Base-by-base conservation (phyloP, 2,329 filamentous ascomycete species). In the Epichloe sibirici region DNA sequence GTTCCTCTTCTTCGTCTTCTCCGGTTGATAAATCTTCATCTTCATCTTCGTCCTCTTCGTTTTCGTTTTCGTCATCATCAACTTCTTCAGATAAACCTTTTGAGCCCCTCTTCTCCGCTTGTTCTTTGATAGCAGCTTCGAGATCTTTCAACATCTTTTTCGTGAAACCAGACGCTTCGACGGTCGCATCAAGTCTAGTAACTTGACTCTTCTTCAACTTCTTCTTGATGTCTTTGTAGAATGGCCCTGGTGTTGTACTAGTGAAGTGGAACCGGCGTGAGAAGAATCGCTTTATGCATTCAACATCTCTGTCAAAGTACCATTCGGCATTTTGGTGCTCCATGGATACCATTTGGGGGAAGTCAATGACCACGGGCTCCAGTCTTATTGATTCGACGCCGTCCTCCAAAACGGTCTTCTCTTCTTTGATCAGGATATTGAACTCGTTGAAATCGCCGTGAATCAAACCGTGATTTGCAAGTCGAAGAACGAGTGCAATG, bases 371-470 rank as follows among this genome's bases (percentile, higher is more conserved):
- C 51, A 96, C 81, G 1, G 93, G 93, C 6, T 81, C 82, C 28
- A 95, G 72, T 15, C 59, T 63, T 51, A 86, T 58, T 0, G 64
- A 54, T 60, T 74, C 70, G 43, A 66, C 57, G 2, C 66, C 65
- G 60, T 74, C 64, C 6, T 74, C 69, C 5, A 69, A 67, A 8
- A 59, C 63, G 3, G 61, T 59, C 51, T 65, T 73, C 52, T 76
- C 81, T 66, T 97, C 91, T 65, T 93, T 89, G 66, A 98, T 83
- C 37, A 98, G 74, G 57, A 98, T 91, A 67, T 98, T 98, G 77
- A 98, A 98, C 69, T 98, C 94, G 73, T 98, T 98, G 74, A 94
- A 98, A 66, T 98, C 93, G 56, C 93, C 93, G 65, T 98, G 93
- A 56, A 98, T 98, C 47, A 98, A 74, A 6, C 93, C 93, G 59